phyloP scores from a whole-genome alignment of 148 eudicot species.

The Rhododendron molle region DNA sequence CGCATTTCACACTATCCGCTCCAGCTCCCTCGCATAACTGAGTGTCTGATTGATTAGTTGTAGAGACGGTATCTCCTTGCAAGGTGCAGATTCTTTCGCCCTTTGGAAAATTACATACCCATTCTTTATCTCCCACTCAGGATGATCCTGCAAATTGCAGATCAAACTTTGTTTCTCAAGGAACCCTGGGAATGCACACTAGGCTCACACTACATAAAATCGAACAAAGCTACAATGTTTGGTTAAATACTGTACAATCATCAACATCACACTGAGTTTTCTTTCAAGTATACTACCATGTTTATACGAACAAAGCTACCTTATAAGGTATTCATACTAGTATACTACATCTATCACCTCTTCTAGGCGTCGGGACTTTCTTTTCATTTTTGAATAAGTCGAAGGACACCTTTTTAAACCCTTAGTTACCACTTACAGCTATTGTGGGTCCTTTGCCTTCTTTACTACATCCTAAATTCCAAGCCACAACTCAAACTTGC shows the following conservation, averaged over 20 bases:
- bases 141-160: constrained; percentile 61
- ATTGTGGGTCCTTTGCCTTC: background rate
- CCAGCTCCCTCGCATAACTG: constrained; percentile 89
- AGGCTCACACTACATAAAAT: background rate
- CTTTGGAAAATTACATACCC: constrained; percentile 67
- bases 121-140: constrained; percentile 85
- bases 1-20: constrained; percentile 69
- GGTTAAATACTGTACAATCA: background rate
- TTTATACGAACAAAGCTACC: background rate
- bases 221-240: background rate
- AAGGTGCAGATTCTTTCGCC: constrained; percentile 72
- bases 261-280: background rate
- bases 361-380: background rate
- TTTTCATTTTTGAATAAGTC: background rate
- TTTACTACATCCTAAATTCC: background rate
- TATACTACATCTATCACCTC: background rate
- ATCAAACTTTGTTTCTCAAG: background rate
- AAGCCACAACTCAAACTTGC: background rate
- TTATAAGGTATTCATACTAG: background rate
- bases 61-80: constrained; percentile 94
- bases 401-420: no score
- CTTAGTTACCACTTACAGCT: no score
- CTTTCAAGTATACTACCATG: background rate
- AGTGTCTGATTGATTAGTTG: constrained; percentile 92
- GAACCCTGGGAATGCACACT: background rate